A percentile compares a stretch with the other conserved stretches of the same genome.
Evolutionary conservation across 129 eudicot genomes (phyloP).

Genomic region (Flaveria robusta): DNA sequence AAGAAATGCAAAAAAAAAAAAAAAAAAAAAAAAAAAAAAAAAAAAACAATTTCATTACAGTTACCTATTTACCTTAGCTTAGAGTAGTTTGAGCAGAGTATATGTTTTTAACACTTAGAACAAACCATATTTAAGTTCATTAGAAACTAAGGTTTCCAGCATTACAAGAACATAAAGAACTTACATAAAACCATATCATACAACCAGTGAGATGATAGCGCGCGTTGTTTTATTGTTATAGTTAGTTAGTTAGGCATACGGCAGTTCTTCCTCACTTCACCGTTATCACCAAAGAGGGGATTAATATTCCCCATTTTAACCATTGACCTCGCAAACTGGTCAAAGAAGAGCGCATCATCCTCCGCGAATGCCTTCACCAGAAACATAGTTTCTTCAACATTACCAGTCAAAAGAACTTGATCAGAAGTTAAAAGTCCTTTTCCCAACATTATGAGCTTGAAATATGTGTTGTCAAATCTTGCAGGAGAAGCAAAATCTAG

Average conservation of each 20-base stretch:
- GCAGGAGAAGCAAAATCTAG: slow-evolving; percentile 69
- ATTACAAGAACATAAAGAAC: slow-evolving; percentile 28
- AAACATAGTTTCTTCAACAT: slow-evolving; percentile 45
- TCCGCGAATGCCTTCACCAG: slow-evolving; percentile 61
- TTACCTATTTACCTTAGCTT: no score
- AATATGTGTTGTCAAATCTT: slow-evolving; percentile 80
- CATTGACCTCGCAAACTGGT: slow-evolving; percentile 68
- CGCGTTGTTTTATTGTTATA: slow-evolving; percentile 9
- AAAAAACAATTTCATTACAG: no score
- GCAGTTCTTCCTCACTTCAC: slow-evolving; percentile 72
- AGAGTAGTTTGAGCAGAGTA: no score
- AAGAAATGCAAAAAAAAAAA: no score
- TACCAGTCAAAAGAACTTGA: slow-evolving; percentile 73
- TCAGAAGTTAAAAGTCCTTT: slow-evolving; percentile 86
- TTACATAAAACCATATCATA: slow-evolving; percentile 17
- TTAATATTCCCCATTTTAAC: slow-evolving; percentile 67
- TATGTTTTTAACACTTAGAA: no score
- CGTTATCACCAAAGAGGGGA: slow-evolving; percentile 62
- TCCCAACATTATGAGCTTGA: slow-evolving; percentile 76
- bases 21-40: no score
- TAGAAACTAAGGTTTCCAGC: neutral
- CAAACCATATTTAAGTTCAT: no score
- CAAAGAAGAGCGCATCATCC: slow-evolving; percentile 62
- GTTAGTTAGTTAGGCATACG: slow-evolving; percentile 43
- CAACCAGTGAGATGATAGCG: slow-evolving; percentile 1